phyloP scores from a whole-genome alignment of 2,329 filamentous ascomycete species.

The Paecilomyces variotii region DNA sequence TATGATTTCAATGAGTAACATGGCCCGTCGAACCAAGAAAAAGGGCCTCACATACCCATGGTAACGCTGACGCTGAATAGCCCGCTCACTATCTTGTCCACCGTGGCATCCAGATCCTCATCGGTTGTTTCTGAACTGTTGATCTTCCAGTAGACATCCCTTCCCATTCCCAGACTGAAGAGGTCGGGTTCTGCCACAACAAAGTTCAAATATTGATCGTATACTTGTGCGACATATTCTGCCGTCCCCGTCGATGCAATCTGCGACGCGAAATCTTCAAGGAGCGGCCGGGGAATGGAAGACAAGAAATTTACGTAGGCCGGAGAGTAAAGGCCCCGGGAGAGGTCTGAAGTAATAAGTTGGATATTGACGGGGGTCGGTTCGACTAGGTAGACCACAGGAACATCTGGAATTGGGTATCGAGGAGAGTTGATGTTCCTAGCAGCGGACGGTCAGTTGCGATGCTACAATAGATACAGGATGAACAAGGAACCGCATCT shows the following conservation, averaged over 20 bases:
- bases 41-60: slow-evolving; percentile 58
- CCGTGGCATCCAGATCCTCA: slow-evolving; percentile 74
- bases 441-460: slow-evolving; percentile 4
- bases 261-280: slow-evolving; percentile 90
- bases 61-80: slow-evolving; percentile 98
- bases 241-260: slow-evolving; percentile 77
- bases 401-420: slow-evolving; percentile 91
- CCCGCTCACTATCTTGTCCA: slow-evolving; percentile 89
- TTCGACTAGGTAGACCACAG: slow-evolving; percentile 92
- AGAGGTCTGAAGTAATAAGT: slow-evolving; percentile 74
- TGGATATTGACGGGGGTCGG: slow-evolving; percentile 74
- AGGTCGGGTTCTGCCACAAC: slow-evolving; percentile 92
- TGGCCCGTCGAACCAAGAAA: slow-evolving; percentile 2
- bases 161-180: slow-evolving; percentile 88
- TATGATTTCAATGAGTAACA: slow-evolving; percentile 24
- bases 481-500: slow-evolving; percentile 5
- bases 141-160: slow-evolving; percentile 90
- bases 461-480: slow-evolving; percentile 10
- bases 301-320: slow-evolving; percentile 97
- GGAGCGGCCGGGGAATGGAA: slow-evolving; percentile 77
- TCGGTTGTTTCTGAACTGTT: slow-evolving; percentile 90
- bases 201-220: slow-evolving; percentile 96
- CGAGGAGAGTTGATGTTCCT: slow-evolving; percentile 74
- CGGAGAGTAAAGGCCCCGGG: slow-evolving; percentile 80
- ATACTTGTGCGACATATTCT: slow-evolving; percentile 85